Evolutionary conservation across 805 yeast species (phyloP).

Genomic region (Candida endomychidarum): DNA sequence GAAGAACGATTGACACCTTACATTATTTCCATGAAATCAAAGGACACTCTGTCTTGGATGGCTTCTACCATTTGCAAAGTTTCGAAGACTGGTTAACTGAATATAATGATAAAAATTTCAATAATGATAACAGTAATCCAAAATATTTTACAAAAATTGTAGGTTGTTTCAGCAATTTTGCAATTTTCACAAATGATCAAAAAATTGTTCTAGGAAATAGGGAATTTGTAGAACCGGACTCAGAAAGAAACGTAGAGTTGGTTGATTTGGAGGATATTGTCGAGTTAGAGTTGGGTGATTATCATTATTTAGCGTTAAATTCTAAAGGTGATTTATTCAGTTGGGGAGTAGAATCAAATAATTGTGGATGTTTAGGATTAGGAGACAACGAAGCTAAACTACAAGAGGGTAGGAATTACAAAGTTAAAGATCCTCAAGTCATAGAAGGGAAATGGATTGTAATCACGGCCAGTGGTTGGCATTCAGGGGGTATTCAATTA

Average conservation of each 20-base stretch:
- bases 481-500: constrained; percentile 56
- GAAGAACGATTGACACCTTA: constrained; percentile 10
- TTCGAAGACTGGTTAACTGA: constrained; percentile 26
- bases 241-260: constrained; percentile 37
- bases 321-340: constrained; percentile 54
- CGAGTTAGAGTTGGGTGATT: constrained; percentile 67
- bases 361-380: constrained; percentile 72
- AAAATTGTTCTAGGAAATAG: constrained; percentile 41
- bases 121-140: constrained; percentile 4
- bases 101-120: constrained; percentile 23
- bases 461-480: constrained; percentile 80
- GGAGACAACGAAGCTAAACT: constrained; percentile 26
- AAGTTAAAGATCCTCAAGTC: constrained; percentile 7
- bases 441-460: constrained; percentile 50
- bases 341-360: constrained; percentile 67
- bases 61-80: constrained; percentile 18
- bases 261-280: constrained; percentile 35
- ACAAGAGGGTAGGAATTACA: constrained; percentile 22
- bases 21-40: constrained; percentile 17
- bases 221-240: background rate
- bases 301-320: constrained; percentile 65
- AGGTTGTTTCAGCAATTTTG: constrained; percentile 56
- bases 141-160: constrained; percentile 45
- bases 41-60: constrained; percentile 14
- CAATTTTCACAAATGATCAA: constrained; percentile 52